Evolutionary conservation across 345 rosid species (phyloP).

Genomic region (Laguncularia racemosa): DNA sequence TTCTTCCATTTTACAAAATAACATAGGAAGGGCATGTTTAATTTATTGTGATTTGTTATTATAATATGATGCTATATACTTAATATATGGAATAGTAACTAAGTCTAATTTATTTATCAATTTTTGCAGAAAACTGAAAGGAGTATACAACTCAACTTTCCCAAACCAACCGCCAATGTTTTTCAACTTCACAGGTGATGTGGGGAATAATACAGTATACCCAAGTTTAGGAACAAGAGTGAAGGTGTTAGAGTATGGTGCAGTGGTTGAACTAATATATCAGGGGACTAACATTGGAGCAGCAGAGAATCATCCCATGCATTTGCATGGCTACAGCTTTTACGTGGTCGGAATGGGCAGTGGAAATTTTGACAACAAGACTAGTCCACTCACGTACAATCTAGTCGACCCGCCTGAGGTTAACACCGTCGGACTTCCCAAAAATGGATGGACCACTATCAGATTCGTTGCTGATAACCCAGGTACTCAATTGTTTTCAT

Average conservation of each 20-base stretch:
- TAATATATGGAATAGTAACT: too few species aligned
- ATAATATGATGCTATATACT: too few species aligned
- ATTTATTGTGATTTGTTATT: too few species aligned
- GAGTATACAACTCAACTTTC: not conserved
- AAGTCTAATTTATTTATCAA: too few species aligned
- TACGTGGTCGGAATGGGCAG: constrained; percentile 30
- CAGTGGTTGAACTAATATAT: constrained; percentile 27
- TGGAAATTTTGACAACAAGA: constrained; percentile 26
- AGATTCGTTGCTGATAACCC: constrained; percentile 31
- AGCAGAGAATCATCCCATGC: constrained; percentile 33
- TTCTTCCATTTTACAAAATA: not conserved
- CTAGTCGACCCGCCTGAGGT: constrained; percentile 27
- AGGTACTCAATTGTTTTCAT: constrained; percentile 12
- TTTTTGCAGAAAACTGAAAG: not conserved
- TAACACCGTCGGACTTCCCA: constrained; percentile 25
- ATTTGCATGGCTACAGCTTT: constrained; percentile 37
- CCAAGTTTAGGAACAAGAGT: constrained; percentile 21
- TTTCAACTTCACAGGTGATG: constrained; percentile 30
- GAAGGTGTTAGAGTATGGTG: constrained; percentile 20
- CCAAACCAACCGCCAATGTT: constrained; percentile 12
- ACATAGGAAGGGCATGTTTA: not conserved
- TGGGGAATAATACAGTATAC: not conserved
- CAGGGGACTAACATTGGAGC: constrained; percentile 32
- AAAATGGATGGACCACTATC: constrained; percentile 25
- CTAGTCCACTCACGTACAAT: constrained; percentile 20